Percentiles rank a stretch among this genome's conserved stretches.
Conservation (phyloP, 106 monocot genomes). For the Agapanthus africanus region DNA sequence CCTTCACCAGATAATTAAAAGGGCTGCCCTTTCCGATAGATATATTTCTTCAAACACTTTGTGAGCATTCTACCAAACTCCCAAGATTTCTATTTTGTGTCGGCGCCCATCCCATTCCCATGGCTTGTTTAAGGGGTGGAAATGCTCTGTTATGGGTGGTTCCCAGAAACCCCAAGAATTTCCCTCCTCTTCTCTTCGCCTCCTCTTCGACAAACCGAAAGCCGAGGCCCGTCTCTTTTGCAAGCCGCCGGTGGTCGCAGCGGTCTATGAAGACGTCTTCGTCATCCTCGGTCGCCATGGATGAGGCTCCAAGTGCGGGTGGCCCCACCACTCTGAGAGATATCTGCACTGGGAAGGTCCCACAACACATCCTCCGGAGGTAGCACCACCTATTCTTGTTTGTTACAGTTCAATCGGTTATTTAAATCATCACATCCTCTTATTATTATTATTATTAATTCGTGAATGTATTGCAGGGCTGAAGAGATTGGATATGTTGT, state of each 20-base stretch:
- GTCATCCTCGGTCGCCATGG: constrained; percentile 1
- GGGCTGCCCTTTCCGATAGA: background rate
- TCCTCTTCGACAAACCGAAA: background rate
- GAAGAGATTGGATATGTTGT: constrained; percentile 48
- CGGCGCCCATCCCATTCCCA: background rate
- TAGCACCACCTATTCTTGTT: background rate
- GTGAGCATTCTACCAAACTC: background rate
- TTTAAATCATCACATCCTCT: background rate
- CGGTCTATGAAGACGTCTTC: background rate
- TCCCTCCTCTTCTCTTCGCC: background rate
- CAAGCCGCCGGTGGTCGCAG: background rate
- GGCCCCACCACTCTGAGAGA: constrained; percentile 22
- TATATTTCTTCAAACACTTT: background rate
- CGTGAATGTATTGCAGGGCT: constrained; percentile 24
- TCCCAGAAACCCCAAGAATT: background rate
- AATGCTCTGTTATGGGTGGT: background rate
- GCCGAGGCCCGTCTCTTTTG: background rate
- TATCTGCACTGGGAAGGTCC: constrained; percentile 37
- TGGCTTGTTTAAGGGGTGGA: background rate
- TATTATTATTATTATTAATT: background rate
- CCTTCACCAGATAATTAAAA: background rate
- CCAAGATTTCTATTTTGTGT: too few relatives aligned
- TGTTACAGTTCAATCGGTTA: background rate
- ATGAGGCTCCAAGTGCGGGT: background rate
- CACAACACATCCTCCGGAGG: constrained; percentile 41